Conservation (phyloP, 257 asterid species). For the Ilex asprella region DNA sequence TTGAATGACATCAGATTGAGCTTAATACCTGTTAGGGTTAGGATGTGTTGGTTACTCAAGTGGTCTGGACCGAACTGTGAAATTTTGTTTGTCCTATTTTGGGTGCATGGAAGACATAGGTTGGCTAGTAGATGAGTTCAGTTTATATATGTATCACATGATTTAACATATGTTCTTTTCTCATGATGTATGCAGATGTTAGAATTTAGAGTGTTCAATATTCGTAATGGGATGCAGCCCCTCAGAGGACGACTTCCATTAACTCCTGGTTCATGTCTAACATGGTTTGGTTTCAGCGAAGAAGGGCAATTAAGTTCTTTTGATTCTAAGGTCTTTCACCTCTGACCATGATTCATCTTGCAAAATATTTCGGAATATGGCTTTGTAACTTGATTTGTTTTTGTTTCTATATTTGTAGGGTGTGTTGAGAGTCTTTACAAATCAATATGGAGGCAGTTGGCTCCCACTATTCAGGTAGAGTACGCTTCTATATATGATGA, state of each 20-base stretch:
- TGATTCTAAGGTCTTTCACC: slow-evolving; percentile 75
- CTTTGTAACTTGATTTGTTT: neutral
- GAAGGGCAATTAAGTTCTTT: slow-evolving; percentile 88
- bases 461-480: slow-evolving; percentile 91
- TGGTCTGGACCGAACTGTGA: too few relatives aligned
- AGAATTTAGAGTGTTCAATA: slow-evolving; percentile 68
- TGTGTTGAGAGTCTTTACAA: slow-evolving; percentile 68
- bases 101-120: too few relatives aligned
- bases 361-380: slow-evolving; percentile 1
- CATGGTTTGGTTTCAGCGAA: slow-evolving; percentile 94
- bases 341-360: slow-evolving; percentile 2
- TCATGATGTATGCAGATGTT: slow-evolving; percentile 55
- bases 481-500: neutral
- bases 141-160: neutral
- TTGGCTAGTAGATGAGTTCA: neutral
- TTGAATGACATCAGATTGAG: neutral
- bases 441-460: slow-evolving; percentile 88
- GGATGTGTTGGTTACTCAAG: neutral
- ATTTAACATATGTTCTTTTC: slow-evolving; percentile 8
- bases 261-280: slow-evolving; percentile 86
- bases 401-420: slow-evolving; percentile 47
- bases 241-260: slow-evolving; percentile 66
- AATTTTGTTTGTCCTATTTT: too few relatives aligned
- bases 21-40: neutral
- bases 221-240: slow-evolving; percentile 44